Conservation (phyloP, 805 yeast species). For the Monosporozyma aerobia region DNA sequence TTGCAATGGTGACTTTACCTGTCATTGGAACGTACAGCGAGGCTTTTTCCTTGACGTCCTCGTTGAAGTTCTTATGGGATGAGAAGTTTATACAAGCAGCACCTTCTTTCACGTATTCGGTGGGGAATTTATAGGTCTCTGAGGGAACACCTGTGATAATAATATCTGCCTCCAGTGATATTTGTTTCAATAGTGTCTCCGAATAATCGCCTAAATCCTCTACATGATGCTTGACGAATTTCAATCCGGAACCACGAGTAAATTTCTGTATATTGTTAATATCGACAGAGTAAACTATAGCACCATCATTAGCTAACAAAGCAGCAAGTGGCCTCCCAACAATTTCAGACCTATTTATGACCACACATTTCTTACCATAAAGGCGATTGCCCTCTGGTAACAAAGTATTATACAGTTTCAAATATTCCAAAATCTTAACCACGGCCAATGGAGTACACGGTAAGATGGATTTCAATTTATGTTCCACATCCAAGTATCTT, state of each 20-base stretch:
- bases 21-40: slow-evolving; percentile 90
- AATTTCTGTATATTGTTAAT: slow-evolving; percentile 79
- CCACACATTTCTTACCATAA: slow-evolving; percentile 84
- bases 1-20: slow-evolving; percentile 93
- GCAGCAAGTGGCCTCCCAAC: slow-evolving; percentile 98
- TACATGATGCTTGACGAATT: slow-evolving; percentile 74
- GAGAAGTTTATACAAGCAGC: slow-evolving; percentile 87
- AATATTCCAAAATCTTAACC: slow-evolving; percentile 83
- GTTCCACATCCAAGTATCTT: slow-evolving; percentile 74
- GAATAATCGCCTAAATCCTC: slow-evolving; percentile 42
- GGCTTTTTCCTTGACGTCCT: slow-evolving; percentile 74
- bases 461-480: slow-evolving; percentile 68
- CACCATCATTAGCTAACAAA: slow-evolving; percentile 92
- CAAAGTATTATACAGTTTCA: slow-evolving; percentile 76
- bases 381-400: slow-evolving; percentile 84
- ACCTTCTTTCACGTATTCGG: slow-evolving; percentile 71
- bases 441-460: slow-evolving; percentile 96
- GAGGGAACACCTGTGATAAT: slow-evolving; percentile 94
- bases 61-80: slow-evolving; percentile 78
- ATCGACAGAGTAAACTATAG: slow-evolving; percentile 88
- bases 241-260: slow-evolving; percentile 88
- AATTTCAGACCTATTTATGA: slow-evolving; percentile 90
- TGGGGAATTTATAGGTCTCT: slow-evolving; percentile 74
- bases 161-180: slow-evolving; percentile 74
- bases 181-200: slow-evolving; percentile 40